phyloP scores from a whole-genome alignment of 345 rosid genomes.

The Angophora floribunda region DNA sequence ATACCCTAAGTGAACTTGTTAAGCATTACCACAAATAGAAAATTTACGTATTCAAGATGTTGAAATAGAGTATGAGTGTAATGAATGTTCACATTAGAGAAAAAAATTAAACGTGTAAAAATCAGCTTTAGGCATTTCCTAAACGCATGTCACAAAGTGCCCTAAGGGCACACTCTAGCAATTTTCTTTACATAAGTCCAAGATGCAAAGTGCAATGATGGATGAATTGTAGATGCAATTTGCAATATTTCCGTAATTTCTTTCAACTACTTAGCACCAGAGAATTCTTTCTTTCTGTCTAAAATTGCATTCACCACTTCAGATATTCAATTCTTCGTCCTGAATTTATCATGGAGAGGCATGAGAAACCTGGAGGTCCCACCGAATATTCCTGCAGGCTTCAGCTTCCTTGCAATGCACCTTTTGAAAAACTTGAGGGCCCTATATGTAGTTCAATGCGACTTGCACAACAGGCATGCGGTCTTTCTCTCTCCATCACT shows the following conservation, averaged over 20 bases:
- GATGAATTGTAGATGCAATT: neutral
- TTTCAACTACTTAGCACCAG: neutral
- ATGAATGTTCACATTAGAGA: neutral
- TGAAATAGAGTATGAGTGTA: neutral
- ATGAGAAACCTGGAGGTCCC: constrained; percentile 88
- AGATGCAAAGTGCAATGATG: neutral
- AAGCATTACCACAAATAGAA: neutral
- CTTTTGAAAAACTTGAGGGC: constrained; percentile 96
- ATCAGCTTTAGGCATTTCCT: neutral
- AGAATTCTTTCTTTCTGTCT: neutral
- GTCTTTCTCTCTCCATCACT: neutral
- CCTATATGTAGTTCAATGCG: constrained; percentile 88
- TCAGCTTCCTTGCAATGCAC: constrained; percentile 97
- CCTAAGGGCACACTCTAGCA: neutral
- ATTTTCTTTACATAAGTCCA: neutral
- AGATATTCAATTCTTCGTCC: constrained; percentile 98
- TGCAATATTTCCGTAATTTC: neutral
- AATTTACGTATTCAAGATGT: neutral
- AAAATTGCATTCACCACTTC: neutral
- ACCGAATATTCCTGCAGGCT: constrained; percentile 94
- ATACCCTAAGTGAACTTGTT: neutral
- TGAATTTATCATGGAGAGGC: constrained; percentile 82
- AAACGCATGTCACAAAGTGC: neutral
- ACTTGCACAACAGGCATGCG: constrained; percentile 86
- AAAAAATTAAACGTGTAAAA: neutral